Percentiles rank a stretch among this genome's conserved stretches.
Evolutionary conservation across 805 yeast genomes (phyloP).

Genomic region (Candida coleopterorum): DNA sequence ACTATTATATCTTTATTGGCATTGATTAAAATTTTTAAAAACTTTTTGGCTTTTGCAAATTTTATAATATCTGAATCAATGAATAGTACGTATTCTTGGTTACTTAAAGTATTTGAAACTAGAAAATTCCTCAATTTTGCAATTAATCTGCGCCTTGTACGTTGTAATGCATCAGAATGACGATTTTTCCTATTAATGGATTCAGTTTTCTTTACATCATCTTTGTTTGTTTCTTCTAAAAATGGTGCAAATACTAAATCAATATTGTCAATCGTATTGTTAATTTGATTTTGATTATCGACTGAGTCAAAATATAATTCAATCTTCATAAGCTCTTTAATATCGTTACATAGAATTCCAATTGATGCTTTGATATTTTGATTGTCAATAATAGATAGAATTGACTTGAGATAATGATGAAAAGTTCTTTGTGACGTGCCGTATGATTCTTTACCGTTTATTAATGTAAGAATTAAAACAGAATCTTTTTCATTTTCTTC

Average conservation of each 20-base stretch:
- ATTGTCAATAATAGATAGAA: slow-evolving; percentile 20
- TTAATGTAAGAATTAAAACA: slow-evolving; percentile 1
- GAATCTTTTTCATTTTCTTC: too few relatives aligned
- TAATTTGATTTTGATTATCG: slow-evolving; percentile 2
- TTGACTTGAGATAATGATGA: slow-evolving; percentile 26
- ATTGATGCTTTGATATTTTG: slow-evolving; percentile 15
- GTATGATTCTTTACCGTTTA: slow-evolving; percentile 1
- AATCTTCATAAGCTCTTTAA: slow-evolving; percentile 19
- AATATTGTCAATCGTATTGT: slow-evolving; percentile 11
- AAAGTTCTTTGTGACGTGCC: slow-evolving; percentile 12
- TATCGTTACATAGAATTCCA: slow-evolving; percentile 28
- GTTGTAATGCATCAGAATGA: slow-evolving; percentile 26
- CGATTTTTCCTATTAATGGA: slow-evolving; percentile 17
- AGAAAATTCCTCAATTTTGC: slow-evolving; percentile 36
- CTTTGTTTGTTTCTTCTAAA: slow-evolving; percentile 20
- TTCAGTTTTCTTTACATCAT: too few relatives aligned
- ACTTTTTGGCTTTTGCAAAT: slow-evolving; percentile 20
- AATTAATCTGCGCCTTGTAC: slow-evolving; percentile 30
- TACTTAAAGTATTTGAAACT: slow-evolving; percentile 20
- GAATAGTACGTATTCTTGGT: slow-evolving; percentile 31
- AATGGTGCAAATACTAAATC: slow-evolving; percentile 31
- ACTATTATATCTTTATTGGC: slow-evolving; percentile 32
- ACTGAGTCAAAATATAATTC: slow-evolving; percentile 14
- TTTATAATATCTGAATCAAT: slow-evolving; percentile 32
- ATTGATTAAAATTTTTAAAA: slow-evolving; percentile 20